Evolutionary conservation across 306 rosid genomes (phyloP).

Genomic region (Canavalia ensiformis): DNA sequence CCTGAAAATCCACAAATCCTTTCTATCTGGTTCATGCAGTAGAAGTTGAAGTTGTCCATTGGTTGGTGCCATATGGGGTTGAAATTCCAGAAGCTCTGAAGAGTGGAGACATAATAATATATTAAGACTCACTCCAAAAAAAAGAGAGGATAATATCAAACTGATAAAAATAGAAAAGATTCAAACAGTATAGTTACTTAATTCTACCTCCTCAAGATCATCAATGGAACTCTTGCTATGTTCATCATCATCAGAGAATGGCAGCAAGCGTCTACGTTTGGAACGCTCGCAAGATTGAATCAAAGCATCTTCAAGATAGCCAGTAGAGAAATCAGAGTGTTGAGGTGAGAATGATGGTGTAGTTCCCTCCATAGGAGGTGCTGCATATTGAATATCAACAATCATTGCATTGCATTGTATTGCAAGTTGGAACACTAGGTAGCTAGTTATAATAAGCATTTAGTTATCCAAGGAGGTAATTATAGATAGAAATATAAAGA

Average conservation of each 20-base stretch:
- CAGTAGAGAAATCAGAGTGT: slow-evolving; percentile 73
- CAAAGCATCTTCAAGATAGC: slow-evolving; percentile 94
- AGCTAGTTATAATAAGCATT: slow-evolving; percentile 26
- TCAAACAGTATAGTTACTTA: background rate
- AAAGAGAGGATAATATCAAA: slow-evolving; percentile 17
- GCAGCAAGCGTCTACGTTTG: slow-evolving; percentile 78
- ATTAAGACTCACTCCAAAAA: slow-evolving; percentile 40
- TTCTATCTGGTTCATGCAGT: slow-evolving; percentile 66
- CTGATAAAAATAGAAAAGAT: background rate
- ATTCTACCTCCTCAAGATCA: slow-evolving; percentile 53
- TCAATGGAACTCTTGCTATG: slow-evolving; percentile 45
- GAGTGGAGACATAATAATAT: slow-evolving; percentile 26
- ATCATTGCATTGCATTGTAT: slow-evolving; percentile 40
- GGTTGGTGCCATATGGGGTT: slow-evolving; percentile 60
- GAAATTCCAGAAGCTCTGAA: slow-evolving; percentile 67
- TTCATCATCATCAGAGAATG: slow-evolving; percentile 52
- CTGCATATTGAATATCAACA: slow-evolving; percentile 48
- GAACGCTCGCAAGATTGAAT: slow-evolving; percentile 67
- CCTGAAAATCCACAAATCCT: slow-evolving; percentile 58
- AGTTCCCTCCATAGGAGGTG: slow-evolving; percentile 62
- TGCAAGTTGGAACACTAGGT: background rate
- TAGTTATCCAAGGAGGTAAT: slow-evolving; percentile 34
- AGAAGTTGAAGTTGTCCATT: slow-evolving; percentile 63
- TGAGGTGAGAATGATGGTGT: slow-evolving; percentile 58
- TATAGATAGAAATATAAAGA: slow-evolving; percentile 39